Conservation (phyloP, 768 basidiomycete species). For the Termitomyces sp. region DNA sequence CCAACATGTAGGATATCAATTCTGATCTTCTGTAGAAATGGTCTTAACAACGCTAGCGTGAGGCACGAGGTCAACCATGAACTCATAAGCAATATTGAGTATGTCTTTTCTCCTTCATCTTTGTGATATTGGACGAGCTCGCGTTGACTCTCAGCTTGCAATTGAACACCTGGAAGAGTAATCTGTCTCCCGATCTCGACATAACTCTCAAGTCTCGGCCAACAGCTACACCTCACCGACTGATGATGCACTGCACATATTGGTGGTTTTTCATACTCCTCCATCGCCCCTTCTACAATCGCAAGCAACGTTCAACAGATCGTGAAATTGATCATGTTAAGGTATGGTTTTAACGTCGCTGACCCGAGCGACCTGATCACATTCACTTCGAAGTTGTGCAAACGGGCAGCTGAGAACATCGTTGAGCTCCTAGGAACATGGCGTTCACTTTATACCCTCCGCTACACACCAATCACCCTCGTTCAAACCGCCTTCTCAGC, state of each 20-base stretch:
- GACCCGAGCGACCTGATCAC: slow-evolving; percentile 11
- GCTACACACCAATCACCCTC: slow-evolving; percentile 52
- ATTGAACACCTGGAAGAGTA: slow-evolving; percentile 43
- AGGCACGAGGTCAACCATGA: slow-evolving; percentile 37
- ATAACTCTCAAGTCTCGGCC: slow-evolving; percentile 40
- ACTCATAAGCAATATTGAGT: slow-evolving; percentile 51
- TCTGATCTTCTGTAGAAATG: slow-evolving; percentile 27
- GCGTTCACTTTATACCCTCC: slow-evolving; percentile 46
- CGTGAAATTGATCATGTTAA: slow-evolving; percentile 47
- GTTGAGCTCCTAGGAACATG: slow-evolving; percentile 46
- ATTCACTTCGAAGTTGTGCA: slow-evolving; percentile 34
- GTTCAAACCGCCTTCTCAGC: slow-evolving; percentile 55
- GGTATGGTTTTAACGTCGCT: slow-evolving; percentile 24
- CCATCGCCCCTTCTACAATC: slow-evolving; percentile 50
- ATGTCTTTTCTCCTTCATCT: slow-evolving; percentile 12
- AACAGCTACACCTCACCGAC: slow-evolving; percentile 44
- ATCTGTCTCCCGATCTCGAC: slow-evolving; percentile 40
- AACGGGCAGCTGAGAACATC: slow-evolving; percentile 48
- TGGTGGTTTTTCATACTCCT: slow-evolving; percentile 59
- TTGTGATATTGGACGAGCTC: neutral
- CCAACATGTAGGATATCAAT: neutral
- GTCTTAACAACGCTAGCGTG: slow-evolving; percentile 31
- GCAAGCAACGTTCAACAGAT: slow-evolving; percentile 31
- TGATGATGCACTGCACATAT: slow-evolving; percentile 51
- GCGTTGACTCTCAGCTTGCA: slow-evolving; percentile 26